Base-by-base conservation (phyloP, 805 yeast species). In the Teunomyces funiuensis region DNA sequence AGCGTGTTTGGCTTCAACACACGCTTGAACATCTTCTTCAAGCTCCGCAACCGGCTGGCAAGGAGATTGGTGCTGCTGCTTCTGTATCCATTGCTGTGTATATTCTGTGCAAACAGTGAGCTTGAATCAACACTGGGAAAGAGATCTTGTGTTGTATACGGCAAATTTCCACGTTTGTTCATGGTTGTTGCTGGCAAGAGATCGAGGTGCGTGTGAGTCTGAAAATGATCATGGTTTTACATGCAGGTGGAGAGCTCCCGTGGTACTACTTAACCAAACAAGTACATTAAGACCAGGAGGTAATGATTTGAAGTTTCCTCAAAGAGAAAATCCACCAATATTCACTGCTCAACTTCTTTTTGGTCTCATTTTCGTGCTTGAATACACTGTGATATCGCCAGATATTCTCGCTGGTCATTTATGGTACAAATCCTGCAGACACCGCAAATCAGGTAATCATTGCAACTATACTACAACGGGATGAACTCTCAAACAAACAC, bases 1-100 rank as follows among this genome's bases (percentile, higher is more conserved):
- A 89, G 70, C 0, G 96, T 83, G 6, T 83, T 85, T 1, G 96
- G 90, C 50, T 81, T 80, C 47, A 84, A 67, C 22, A 68, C 46
- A 39, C 75, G 53, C 39, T 55, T 55, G 36, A 57, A 40, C 69
- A 69, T 65, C 23, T 48, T 55, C 46, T 55, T 59, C 40, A 63
- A 39, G 41, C 54, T 60, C 20, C 52, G 50, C 37, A 61, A 49
- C 37, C 45, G 44, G 26, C 49, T 38, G 49, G 28, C 45, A 50
- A 19, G 46, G 42, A 16, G n/a, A 14, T 25, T 11, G 13, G 30
- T 17, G 3, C 22, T 27, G 11, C 28, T 14, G 29, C 8, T 15
- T 9, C 36, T 16, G 18, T 36, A n/a, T 37, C 40, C 25, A 29
- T 15, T 8, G 54, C 45, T 39, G 30, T 41, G 17, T 23, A 36